These are phyloP conservation scores for Cladosporium oxysporum DNA, from an alignment of 2,329 filamentous ascomycete genomes.

Conservation along the genomic window DNA sequence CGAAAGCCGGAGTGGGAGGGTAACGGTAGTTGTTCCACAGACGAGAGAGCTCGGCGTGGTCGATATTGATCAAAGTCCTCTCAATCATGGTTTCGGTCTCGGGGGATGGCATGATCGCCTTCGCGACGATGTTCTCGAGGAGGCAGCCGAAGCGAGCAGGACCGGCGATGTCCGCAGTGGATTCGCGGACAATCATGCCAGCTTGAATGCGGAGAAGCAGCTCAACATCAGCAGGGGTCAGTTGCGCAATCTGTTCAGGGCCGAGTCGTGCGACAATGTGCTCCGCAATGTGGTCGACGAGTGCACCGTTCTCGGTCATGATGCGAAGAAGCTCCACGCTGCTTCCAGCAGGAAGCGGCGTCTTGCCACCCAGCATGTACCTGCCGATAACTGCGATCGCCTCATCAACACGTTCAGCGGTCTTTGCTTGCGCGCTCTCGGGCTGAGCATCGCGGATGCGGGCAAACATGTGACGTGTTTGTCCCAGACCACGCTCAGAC, in stretches of 20 bases:
- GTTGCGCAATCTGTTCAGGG: slow-evolving; percentile 59
- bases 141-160: slow-evolving; percentile 63
- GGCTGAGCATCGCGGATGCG: slow-evolving; percentile 68
- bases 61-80: slow-evolving; percentile 58
- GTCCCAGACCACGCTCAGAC: slow-evolving; percentile 74
- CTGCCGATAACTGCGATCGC: slow-evolving; percentile 69
- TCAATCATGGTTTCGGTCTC: slow-evolving; percentile 60
- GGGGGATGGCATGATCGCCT: slow-evolving; percentile 55
- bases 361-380: slow-evolving; percentile 56
- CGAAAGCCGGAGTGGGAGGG: slow-evolving; percentile 45
- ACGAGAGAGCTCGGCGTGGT: slow-evolving; percentile 48
- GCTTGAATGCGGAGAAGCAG: slow-evolving; percentile 63
- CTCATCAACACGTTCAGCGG: slow-evolving; percentile 82
- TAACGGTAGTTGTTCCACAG: slow-evolving; percentile 63
- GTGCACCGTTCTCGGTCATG: slow-evolving; percentile 66
- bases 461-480: slow-evolving; percentile 84
- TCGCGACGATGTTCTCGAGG: slow-evolving; percentile 58
- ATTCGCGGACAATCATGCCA: slow-evolving; percentile 49
- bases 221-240: slow-evolving; percentile 56
- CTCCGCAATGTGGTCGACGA: slow-evolving; percentile 60
- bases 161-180: slow-evolving; percentile 57
- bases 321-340: slow-evolving; percentile 62
- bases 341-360: slow-evolving; percentile 55
- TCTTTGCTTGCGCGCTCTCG: slow-evolving; percentile 53
- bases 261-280: slow-evolving; percentile 63